Evolutionary conservation across 371 early-diverging fungal genomes (phyloP).

Genomic region (Parasitella parasitica): DNA sequence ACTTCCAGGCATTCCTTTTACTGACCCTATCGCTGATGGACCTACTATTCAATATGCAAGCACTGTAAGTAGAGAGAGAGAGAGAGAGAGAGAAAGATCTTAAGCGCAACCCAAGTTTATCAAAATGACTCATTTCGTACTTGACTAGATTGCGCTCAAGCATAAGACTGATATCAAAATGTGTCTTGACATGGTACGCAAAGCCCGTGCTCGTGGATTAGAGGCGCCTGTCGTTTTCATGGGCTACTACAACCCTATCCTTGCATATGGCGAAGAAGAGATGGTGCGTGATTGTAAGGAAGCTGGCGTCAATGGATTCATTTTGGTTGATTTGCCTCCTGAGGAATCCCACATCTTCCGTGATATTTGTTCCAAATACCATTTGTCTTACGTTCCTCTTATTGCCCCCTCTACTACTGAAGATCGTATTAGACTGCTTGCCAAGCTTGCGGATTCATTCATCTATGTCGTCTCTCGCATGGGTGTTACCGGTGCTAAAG

Average conservation of each 20-base stretch:
- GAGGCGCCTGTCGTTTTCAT: conserved; percentile 91
- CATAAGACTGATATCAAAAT: conserved; percentile 75
- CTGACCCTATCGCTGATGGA: conserved; percentile 97
- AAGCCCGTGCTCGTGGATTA: conserved; percentile 85
- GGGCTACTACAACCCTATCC: conserved; percentile 97
- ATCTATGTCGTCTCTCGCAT: conserved; percentile 93
- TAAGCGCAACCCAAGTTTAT: neutral
- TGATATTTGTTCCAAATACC: conserved; percentile 65
- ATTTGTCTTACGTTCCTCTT: conserved; percentile 90
- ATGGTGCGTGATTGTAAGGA: conserved; percentile 81
- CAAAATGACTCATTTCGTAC: conserved; percentile 11
- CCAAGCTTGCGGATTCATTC: conserved; percentile 84
- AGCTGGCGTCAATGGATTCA: conserved; percentile 93
- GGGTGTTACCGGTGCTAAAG: conserved; percentile 89
- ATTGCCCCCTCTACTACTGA: conserved; percentile 93
- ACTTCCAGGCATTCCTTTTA: conserved; percentile 89
- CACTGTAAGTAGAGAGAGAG: conserved; percentile 72
- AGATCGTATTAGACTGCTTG: conserved; percentile 76
- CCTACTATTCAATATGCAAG: conserved; percentile 93
- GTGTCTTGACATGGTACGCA: conserved; percentile 79
- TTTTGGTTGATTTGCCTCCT: conserved; percentile 96
- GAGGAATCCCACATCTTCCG: conserved; percentile 92
- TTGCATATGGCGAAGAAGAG: conserved; percentile 87
- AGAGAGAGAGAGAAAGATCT: no score
- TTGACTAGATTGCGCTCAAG: conserved; percentile 67